Conservation (phyloP, 164 flowering plant species). For the Taxillus chinensis region DNA sequence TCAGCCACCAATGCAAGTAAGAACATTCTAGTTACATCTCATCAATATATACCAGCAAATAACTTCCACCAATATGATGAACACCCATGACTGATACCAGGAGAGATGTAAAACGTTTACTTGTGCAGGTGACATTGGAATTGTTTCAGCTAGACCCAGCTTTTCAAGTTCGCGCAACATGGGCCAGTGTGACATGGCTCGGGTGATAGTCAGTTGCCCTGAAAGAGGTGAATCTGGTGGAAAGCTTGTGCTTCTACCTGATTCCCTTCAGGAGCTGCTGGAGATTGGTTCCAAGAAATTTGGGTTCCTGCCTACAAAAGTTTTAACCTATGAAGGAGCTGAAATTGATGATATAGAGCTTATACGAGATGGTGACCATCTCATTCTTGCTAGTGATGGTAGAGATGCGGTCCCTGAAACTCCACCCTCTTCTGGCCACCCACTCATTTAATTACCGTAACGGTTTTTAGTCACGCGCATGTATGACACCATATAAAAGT, state of each 20-base stretch:
- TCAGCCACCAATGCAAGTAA: conserved; percentile 27
- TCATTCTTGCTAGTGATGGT: conserved; percentile 23
- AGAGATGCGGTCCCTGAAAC: not conserved
- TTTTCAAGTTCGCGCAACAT: not conserved
- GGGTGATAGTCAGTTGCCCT: conserved; percentile 43
- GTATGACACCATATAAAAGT: too few relatives aligned
- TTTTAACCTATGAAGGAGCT: conserved; percentile 41
- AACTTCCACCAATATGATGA: too few relatives aligned
- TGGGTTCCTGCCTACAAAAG: conserved; percentile 21
- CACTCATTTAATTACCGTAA: too few relatives aligned
- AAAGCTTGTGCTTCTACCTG: conserved; percentile 35
- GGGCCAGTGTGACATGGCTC: conserved; percentile 8
- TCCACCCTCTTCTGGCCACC: not conserved
- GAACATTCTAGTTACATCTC: not conserved
- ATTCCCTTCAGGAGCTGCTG: conserved; percentile 31
- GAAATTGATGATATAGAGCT: conserved; percentile 42
- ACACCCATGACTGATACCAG: too few relatives aligned
- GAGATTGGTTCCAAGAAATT: conserved; percentile 34
- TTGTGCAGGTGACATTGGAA: conserved; percentile 13
- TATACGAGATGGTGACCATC: conserved; percentile 54
- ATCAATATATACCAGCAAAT: too few relatives aligned
- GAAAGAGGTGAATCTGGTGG: conserved; percentile 24
- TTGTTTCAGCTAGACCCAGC: conserved; percentile 3
- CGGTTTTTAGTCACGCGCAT: too few relatives aligned
- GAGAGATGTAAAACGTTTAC: too few relatives aligned